Percentiles rank a stretch among this genome's conserved stretches.
These are phyloP conservation scores for Westerdykella aurantiaca DNA, from an alignment of 2,329 filamentous ascomycete genomes.

Conservation along the genomic window DNA sequence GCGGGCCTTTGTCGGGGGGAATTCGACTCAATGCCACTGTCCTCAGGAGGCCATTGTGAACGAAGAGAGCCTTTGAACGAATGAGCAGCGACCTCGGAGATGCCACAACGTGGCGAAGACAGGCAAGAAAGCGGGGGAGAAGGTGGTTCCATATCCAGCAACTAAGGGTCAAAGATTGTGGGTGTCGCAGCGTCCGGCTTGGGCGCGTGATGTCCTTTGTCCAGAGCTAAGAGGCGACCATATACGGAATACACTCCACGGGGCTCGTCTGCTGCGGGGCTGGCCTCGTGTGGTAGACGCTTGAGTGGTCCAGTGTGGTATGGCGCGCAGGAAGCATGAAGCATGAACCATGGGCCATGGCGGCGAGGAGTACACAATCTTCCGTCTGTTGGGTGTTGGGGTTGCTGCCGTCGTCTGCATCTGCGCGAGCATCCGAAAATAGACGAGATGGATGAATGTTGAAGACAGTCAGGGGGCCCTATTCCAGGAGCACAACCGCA, in stretches of 20 bases:
- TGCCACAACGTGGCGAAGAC: too few species aligned
- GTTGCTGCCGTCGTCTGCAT: neutral
- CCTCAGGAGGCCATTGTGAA: too few species aligned
- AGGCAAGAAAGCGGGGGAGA: too few species aligned
- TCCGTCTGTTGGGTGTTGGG: slow-evolving; percentile 12
- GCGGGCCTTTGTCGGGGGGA: too few species aligned
- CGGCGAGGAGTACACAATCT: slow-evolving; percentile 9
- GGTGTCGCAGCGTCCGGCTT: slow-evolving; percentile 13
- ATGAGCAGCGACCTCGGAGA: too few species aligned
- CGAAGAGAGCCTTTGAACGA: too few species aligned
- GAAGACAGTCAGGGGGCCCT: neutral
- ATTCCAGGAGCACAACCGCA: too few species aligned
- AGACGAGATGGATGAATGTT: slow-evolving; percentile 17
- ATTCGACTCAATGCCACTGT: too few species aligned
- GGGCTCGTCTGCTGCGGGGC: slow-evolving; percentile 8
- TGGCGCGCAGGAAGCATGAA: slow-evolving; percentile 33
- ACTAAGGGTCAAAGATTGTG: slow-evolving; percentile 17
- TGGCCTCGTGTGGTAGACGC: slow-evolving; percentile 26
- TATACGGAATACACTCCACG: too few species aligned
- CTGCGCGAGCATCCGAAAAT: slow-evolving; percentile 18
- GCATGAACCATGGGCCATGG: slow-evolving; percentile 13
- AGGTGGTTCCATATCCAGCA: slow-evolving; percentile 6
- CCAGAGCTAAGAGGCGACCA: neutral
- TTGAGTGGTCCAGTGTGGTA: slow-evolving; percentile 16
- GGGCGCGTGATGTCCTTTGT: slow-evolving; percentile 29